Conservation (phyloP, 2,329 filamentous ascomycete genomes). For the Teratosphaeria viscida region DNA sequence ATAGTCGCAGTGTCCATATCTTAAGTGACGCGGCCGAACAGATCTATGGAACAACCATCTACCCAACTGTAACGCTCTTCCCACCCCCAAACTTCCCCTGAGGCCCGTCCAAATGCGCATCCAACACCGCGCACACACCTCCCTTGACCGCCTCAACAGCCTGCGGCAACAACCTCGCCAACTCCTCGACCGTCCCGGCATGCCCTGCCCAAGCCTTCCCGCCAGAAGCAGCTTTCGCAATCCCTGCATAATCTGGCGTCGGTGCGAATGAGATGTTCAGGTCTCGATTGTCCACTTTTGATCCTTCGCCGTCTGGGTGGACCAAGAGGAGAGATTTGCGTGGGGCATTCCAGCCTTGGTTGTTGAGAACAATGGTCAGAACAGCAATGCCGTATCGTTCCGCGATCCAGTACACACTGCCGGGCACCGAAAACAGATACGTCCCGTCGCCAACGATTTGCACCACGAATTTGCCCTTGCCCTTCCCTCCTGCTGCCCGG, state of each 20-base stretch:
- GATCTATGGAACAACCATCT: neutral
- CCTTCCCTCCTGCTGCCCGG: constrained; percentile 35
- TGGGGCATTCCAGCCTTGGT: constrained; percentile 61
- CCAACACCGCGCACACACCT: constrained; percentile 52
- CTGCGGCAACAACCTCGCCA: constrained; percentile 43
- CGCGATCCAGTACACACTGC: constrained; percentile 59
- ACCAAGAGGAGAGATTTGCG: constrained; percentile 51
- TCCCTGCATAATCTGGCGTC: constrained; percentile 56
- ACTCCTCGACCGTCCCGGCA: constrained; percentile 46
- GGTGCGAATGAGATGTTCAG: constrained; percentile 58
- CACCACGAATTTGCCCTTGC: constrained; percentile 49
- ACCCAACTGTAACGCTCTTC: neutral
- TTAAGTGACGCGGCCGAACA: neutral
- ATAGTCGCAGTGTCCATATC: no score
- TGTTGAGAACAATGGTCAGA: constrained; percentile 58
- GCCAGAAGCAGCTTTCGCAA: constrained; percentile 55
- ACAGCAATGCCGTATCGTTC: constrained; percentile 56
- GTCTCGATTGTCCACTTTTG: constrained; percentile 51
- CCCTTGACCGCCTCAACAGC: constrained; percentile 49
- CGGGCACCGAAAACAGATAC: constrained; percentile 55
- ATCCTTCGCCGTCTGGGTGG: constrained; percentile 53
- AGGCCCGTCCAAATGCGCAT: constrained; percentile 48
- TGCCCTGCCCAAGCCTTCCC: constrained; percentile 52
- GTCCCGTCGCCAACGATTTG: constrained; percentile 60
- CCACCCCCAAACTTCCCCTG: constrained; percentile 42